A percentile compares a stretch with the other conserved stretches of the same genome.
Conservation (phyloP, 73 alveolate genomes). For the Urostyla sp. region DNA sequence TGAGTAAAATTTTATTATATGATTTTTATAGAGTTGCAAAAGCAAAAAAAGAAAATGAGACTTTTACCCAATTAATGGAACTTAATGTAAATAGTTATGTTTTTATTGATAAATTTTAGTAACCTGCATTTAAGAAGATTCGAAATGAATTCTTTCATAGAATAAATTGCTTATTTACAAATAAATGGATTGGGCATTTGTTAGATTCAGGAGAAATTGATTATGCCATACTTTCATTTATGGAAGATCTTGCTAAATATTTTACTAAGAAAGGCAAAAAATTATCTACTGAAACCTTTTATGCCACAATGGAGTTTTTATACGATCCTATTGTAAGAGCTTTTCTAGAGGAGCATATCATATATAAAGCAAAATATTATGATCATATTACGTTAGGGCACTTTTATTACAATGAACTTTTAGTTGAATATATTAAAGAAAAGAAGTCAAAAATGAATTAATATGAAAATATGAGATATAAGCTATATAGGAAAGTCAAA, state of each 20-base stretch:
- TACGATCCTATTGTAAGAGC: conserved; percentile 15
- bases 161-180: conserved; percentile 41
- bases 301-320: background rate
- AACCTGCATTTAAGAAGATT: conserved; percentile 51
- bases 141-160: conserved; percentile 37
- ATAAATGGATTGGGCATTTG: conserved; percentile 46
- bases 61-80: conserved; percentile 15
- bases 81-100: conserved; percentile 8
- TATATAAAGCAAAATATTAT: conserved; percentile 40
- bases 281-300: background rate
- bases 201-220: conserved; percentile 70
- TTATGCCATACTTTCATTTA: conserved; percentile 4
- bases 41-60: conserved; percentile 7
- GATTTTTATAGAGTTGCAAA: conserved; percentile 26
- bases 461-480: conserved; percentile 17
- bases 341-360: conserved; percentile 15
- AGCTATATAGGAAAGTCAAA: conserved; percentile 7
- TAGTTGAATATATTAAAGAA: background rate
- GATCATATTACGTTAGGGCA: conserved; percentile 8
- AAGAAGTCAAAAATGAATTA: background rate
- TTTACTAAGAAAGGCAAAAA: background rate
- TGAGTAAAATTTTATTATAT: conserved; percentile 19
- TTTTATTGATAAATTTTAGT: background rate
- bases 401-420: background rate
- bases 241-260: background rate